Evolutionary conservation across 768 basidiomycete species (phyloP).

Genomic region (Tylopilus plumbeoviolaceoides): DNA sequence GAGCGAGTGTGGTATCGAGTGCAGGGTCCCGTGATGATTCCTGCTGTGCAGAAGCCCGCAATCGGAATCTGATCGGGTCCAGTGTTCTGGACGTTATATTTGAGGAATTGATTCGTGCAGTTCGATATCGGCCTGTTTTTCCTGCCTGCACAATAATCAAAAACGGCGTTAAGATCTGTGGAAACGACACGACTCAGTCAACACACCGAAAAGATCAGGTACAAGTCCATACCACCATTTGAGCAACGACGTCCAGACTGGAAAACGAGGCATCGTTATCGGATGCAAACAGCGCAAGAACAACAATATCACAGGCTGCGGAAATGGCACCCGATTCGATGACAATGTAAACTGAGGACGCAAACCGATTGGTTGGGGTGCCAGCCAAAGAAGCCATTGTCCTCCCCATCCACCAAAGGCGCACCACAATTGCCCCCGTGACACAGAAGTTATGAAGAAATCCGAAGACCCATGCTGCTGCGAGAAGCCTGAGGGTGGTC

Average conservation of each 20-base stretch:
- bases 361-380: background rate
- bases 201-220: no score
- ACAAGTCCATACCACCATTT: background rate
- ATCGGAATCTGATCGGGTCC: no score
- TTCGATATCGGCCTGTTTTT: no score
- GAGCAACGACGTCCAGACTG: background rate
- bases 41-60: no score
- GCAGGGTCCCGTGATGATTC: no score
- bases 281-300: background rate
- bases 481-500: background rate
- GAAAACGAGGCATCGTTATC: background rate
- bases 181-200: no score
- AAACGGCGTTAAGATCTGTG: no score
- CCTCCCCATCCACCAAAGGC: background rate
- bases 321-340: constrained; percentile 1
- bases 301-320: no score
- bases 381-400: background rate
- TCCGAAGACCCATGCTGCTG: background rate
- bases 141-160: no score
- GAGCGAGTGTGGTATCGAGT: no score
- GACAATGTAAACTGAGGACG: background rate
- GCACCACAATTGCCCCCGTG: background rate
- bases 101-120: no score
- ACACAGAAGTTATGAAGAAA: background rate
- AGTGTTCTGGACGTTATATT: no score